Evolutionary conservation across 805 yeast species (phyloP), one percentile per base, ranked within the genome.

Genomic region (Lachancea dasiensis): DNA sequence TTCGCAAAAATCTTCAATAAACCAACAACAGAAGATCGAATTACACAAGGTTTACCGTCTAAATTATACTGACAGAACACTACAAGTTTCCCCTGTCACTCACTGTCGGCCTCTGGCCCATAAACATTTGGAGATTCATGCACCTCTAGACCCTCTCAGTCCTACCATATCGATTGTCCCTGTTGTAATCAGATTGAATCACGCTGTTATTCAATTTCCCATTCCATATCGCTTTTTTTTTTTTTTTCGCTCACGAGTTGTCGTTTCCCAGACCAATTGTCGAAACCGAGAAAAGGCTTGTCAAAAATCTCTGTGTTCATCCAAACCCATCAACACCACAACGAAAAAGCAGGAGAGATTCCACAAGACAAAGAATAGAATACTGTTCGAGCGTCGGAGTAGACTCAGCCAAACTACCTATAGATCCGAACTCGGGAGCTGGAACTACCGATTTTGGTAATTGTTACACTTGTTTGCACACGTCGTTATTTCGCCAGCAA

Each of bases 401-500:
- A 28, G 31, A 28, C 7, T 8, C 9, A 27, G 11, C 19, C n/a
- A 5, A 6, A 27, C 7, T 9, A 6, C 14, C 19, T 13, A 14
- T n/a, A n/a, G 15, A 16, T 9, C 19, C 25, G 13, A 16, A 19
- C 3, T 30, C 21, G 33, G 33, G 33, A 30, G 33, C 33, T 30
- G 33, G 33, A 30, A 30, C 33, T 30, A 17, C 33, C 33, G 13
- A 30, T 18, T 28, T n/a, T 16, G 11, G 13, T 22, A 22, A 10
- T 22, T n/a, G n/a, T n/a, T n/a, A n/a, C n/a, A n/a, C n/a, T n/a
- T n/a, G n/a, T n/a, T n/a, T n/a, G n/a, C n/a, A n/a, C n/a, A n/a
- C n/a, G n/a, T n/a, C n/a, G n/a, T n/a, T n/a, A n/a, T n/a, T n/a
- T n/a, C n/a, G n/a, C n/a, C n/a, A n/a, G n/a, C n/a, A n/a, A n/a